These are phyloP conservation scores for Tilletia indica DNA, from an alignment of 1,284 basidiomycete species.

Conservation along the genomic window DNA sequence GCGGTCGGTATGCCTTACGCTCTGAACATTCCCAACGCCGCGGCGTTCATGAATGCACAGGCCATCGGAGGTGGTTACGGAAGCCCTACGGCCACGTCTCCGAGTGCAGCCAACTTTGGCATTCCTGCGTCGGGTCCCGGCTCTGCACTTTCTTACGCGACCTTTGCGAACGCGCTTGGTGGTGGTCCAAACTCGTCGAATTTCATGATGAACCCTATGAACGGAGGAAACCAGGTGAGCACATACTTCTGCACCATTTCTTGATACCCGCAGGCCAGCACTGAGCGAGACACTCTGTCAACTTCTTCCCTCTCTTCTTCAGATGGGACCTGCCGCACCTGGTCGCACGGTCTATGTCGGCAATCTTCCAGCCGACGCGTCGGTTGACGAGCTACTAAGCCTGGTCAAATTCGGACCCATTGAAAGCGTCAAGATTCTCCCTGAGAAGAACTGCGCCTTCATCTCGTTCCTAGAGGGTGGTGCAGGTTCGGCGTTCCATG, in stretches of 20 bases:
- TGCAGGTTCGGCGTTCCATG: conserved; percentile 52
- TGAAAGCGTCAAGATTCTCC: conserved; percentile 89
- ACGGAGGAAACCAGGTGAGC: background rate
- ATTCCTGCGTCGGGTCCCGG: background rate
- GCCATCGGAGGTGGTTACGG: conserved; percentile 1
- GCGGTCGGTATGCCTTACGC: background rate
- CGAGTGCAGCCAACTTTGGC: background rate
- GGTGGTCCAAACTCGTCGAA: background rate
- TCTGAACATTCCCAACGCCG: background rate
- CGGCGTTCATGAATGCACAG: conserved; percentile 15
- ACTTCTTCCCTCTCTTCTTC: background rate
- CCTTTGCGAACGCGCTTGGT: conserved; percentile 9
- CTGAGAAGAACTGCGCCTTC: conserved; percentile 97
- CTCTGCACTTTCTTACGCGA: conserved; percentile 10
- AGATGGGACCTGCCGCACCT: conserved; percentile 2
- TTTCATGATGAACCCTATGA: conserved; percentile 1
- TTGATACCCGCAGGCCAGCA: background rate
- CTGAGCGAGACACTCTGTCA: background rate
- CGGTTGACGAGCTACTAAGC: conserved; percentile 94
- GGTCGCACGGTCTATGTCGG: conserved; percentile 96
- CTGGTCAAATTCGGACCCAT: conserved; percentile 97
- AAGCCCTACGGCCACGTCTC: background rate
- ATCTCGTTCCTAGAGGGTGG: conserved; percentile 64
- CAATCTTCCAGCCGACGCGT: conserved; percentile 90
- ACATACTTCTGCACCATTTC: background rate